These are phyloP conservation scores for Myxozyma kluyveri DNA, from an alignment of 805 yeast species.

Conservation along the genomic window DNA sequence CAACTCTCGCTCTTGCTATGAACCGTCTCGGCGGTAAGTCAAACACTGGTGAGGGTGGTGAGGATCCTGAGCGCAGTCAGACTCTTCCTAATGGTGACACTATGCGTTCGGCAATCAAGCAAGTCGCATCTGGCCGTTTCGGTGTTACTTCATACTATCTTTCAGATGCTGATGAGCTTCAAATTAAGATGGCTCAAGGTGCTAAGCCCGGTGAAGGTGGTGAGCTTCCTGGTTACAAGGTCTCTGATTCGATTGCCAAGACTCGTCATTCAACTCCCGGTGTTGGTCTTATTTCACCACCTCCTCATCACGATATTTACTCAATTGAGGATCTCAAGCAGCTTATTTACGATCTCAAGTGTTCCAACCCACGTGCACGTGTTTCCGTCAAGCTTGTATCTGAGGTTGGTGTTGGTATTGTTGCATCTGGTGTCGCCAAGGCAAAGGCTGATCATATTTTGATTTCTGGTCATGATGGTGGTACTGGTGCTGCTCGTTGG, in stretches of 20 bases:
- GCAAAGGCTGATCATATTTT: constrained; percentile 97
- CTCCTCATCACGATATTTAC: constrained; percentile 98
- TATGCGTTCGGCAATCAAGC: constrained; percentile 98
- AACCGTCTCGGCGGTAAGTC: constrained; percentile 96
- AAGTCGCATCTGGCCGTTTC: constrained; percentile 95
- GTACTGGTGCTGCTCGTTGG: constrained; percentile 99
- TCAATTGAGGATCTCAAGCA: constrained; percentile 97
- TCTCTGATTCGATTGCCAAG: constrained; percentile 80
- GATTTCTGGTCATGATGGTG: constrained; percentile 98
- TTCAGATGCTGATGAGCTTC: constrained; percentile 95
- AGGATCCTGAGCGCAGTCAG: constrained; percentile 84
- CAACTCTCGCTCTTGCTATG: constrained; percentile 97
- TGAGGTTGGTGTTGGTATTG: constrained; percentile 98
- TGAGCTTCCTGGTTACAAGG: constrained; percentile 94
- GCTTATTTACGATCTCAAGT: constrained; percentile 91
- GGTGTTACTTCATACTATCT: constrained; percentile 95
- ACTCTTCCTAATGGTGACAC: constrained; percentile 87
- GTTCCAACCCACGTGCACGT: constrained; percentile 95
- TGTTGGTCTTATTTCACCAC: constrained; percentile 95
- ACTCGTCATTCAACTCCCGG: constrained; percentile 96
- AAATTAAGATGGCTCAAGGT: constrained; percentile 98
- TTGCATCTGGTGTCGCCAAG: constrained; percentile 98
- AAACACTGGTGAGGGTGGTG: constrained; percentile 99
- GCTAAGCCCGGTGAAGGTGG: constrained; percentile 99
- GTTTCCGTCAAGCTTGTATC: constrained; percentile 95